Conservation (phyloP, 768 basidiomycete genomes). For the Amanita inopinata region DNA sequence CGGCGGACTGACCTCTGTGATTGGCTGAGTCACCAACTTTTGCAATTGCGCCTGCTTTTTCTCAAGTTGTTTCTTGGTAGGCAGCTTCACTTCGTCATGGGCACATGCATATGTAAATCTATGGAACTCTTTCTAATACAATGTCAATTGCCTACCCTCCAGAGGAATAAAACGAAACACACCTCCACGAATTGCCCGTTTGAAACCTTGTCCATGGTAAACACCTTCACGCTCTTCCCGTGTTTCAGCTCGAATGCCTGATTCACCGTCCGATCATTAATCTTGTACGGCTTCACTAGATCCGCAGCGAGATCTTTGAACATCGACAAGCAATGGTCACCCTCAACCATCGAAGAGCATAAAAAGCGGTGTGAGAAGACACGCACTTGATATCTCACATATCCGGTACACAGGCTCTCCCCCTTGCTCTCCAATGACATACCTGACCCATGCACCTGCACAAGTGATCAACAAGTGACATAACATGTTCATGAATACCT, state of each 20-base stretch:
- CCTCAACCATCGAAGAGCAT: slow-evolving; percentile 6
- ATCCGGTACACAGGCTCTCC: slow-evolving; percentile 65
- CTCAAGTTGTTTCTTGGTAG: slow-evolving; percentile 55
- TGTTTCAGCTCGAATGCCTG: slow-evolving; percentile 68
- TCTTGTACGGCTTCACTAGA: slow-evolving; percentile 55
- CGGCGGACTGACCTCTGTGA: slow-evolving; percentile 66
- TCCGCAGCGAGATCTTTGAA: slow-evolving; percentile 39
- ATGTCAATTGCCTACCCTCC: not conserved
- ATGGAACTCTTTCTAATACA: slow-evolving; percentile 62
- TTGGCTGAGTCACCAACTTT: slow-evolving; percentile 44
- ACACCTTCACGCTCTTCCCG: slow-evolving; percentile 52
- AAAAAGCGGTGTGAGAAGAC: slow-evolving; percentile 4
- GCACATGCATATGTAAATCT: slow-evolving; percentile 38
- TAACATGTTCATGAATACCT: slow-evolving; percentile 1
- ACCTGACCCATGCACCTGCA: slow-evolving; percentile 79
- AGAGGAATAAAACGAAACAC: slow-evolving; percentile 16
- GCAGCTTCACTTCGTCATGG: slow-evolving; percentile 50
- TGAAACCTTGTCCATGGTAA: slow-evolving; percentile 81
- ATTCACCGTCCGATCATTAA: slow-evolving; percentile 57
- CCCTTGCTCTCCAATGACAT: slow-evolving; percentile 59
- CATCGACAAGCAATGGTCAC: slow-evolving; percentile 9
- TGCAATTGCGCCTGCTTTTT: slow-evolving; percentile 56
- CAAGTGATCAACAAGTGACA: slow-evolving; percentile 8
- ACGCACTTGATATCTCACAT: slow-evolving; percentile 71
- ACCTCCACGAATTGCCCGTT: slow-evolving; percentile 62